Evolutionary conservation across 192 early-diverging fungal species (phyloP).

Genomic region (Podila minutissima): DNA sequence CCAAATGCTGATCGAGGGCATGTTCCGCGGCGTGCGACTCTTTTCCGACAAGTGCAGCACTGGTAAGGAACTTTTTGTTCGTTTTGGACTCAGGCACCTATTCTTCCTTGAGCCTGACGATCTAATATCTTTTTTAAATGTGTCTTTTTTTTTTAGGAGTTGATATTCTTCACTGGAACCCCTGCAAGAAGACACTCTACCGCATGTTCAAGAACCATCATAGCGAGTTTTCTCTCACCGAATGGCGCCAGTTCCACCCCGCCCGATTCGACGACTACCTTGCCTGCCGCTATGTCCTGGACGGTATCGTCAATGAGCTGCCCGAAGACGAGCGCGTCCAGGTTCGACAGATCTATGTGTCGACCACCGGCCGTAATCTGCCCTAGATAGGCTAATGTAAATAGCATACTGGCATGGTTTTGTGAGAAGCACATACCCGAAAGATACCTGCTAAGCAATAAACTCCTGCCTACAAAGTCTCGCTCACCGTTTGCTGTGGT

Average conservation of each 20-base stretch:
- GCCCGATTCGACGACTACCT: conserved; percentile 28
- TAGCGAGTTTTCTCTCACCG: conserved; percentile 14
- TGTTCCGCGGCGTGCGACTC: conserved; percentile 28
- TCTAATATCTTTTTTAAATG: not conserved
- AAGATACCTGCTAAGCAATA: too few relatives aligned
- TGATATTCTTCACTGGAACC: conserved; percentile 29
- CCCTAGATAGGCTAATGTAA: not conserved
- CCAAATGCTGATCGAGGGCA: conserved; percentile 42
- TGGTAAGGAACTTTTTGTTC: not conserved
- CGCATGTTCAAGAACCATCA: conserved; percentile 43
- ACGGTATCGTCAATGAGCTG: conserved; percentile 10
- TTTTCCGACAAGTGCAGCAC: conserved; percentile 36
- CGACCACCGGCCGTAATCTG: too few relatives aligned
- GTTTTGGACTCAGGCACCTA: not conserved
- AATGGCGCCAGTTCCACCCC: conserved; percentile 40
- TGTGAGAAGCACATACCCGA: not conserved
- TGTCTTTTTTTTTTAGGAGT: not conserved
- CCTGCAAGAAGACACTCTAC: conserved; percentile 34
- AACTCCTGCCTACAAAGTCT: too few relatives aligned
- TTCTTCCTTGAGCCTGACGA: not conserved
- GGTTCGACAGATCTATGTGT: not conserved
- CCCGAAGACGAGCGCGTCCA: not conserved
- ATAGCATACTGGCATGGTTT: not conserved
- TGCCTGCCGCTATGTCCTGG: conserved; percentile 27
- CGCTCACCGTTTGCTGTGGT: too few relatives aligned